Conservation (phyloP, 768 basidiomycete species). For the Russula earlei region DNA sequence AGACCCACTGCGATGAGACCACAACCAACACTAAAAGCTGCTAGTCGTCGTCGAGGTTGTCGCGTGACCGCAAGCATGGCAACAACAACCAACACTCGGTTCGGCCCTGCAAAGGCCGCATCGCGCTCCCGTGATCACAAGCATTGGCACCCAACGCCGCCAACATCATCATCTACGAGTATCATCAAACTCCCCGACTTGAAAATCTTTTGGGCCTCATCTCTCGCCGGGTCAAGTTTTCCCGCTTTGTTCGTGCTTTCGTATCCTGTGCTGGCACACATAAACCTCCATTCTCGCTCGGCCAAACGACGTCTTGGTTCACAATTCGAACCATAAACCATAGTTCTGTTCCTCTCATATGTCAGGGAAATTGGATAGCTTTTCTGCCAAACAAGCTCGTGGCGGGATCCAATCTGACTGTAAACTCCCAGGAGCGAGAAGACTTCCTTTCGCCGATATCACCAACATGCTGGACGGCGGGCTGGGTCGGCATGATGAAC, state of each 20-base stretch:
- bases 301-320: background rate
- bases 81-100: background rate
- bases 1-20: conserved; percentile 7
- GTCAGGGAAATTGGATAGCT: background rate
- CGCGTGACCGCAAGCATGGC: background rate
- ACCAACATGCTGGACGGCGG: conserved; percentile 3
- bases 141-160: background rate
- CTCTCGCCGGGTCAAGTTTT: conserved; percentile 10
- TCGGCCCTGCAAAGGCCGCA: background rate
- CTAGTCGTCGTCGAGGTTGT: conserved; percentile 9
- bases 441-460: conserved; percentile 17
- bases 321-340: background rate
- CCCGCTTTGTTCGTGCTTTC: conserved; percentile 11
- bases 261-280: conserved; percentile 13
- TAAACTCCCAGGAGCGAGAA: background rate
- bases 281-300: background rate
- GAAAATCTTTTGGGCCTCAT: background rate
- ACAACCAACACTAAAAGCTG: background rate
- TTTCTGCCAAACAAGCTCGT: background rate
- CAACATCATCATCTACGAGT: background rate
- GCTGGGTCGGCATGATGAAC: background rate
- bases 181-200: background rate
- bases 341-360: background rate
- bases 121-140: background rate
- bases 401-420: background rate